A percentile compares a stretch with the other conserved stretches of the same genome.
Evolutionary conservation across 2,329 filamentous ascomycete species (phyloP).

Genomic region (Beauveria bassiana): DNA sequence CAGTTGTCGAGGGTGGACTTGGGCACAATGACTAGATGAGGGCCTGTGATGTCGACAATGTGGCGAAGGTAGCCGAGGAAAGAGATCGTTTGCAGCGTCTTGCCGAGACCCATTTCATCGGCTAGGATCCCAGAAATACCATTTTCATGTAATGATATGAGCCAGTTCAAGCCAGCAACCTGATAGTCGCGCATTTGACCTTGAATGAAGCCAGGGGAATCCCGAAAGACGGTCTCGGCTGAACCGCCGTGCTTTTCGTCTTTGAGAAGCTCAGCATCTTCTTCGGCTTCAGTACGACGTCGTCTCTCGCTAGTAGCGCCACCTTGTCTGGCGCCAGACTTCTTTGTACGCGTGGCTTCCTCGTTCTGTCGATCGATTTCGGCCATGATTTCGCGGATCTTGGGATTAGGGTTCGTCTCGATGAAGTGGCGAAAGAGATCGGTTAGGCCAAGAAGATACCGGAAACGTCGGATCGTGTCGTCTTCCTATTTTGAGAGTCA

Average conservation of each 20-base stretch:
- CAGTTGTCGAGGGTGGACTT: constrained; percentile 98
- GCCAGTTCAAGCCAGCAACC: constrained; percentile 90
- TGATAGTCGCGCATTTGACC: constrained; percentile 96
- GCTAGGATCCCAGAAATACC: constrained; percentile 97
- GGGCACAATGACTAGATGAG: constrained; percentile 84
- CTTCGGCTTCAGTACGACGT: constrained; percentile 91
- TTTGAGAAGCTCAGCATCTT: constrained; percentile 80
- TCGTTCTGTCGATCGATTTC: constrained; percentile 93
- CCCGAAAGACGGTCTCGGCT: constrained; percentile 84
- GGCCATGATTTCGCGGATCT: constrained; percentile 85
- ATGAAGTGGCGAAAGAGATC: constrained; percentile 99
- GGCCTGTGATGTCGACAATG: constrained; percentile 80
- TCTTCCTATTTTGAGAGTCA: constrained; percentile 57
- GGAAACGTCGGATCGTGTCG: constrained; percentile 88
- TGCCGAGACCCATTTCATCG: constrained; percentile 97
- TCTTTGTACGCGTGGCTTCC: constrained; percentile 63
- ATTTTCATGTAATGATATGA: constrained; percentile 95
- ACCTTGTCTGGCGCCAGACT: constrained; percentile 70
- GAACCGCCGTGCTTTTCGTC: constrained; percentile 85
- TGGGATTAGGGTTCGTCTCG: constrained; percentile 91
- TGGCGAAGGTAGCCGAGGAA: constrained; percentile 94
- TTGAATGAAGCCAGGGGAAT: constrained; percentile 84
- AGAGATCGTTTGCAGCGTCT: constrained; percentile 94
- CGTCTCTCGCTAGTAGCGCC: constrained; percentile 72
- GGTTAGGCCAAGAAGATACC: constrained; percentile 88